These are phyloP conservation scores for Annulohypoxylon maeteangense DNA, from an alignment of 495 filamentous ascomycete species.

Conservation along the genomic window DNA sequence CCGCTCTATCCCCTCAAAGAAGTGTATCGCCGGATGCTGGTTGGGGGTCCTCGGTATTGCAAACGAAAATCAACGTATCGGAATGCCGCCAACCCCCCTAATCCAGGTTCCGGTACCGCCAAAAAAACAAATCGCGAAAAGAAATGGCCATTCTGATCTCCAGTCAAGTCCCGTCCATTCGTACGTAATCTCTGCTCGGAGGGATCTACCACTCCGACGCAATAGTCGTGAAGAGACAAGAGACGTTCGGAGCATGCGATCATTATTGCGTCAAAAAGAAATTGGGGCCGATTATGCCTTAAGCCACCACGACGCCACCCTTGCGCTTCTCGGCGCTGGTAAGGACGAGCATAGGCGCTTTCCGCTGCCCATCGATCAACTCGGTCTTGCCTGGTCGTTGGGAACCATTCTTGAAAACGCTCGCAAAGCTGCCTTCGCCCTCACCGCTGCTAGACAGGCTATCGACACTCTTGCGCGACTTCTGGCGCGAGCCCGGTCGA, in stretches of 20 bases:
- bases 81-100: conserved; percentile 21
- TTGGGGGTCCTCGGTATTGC: conserved; percentile 33
- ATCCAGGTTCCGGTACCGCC: conserved; percentile 34
- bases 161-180: conserved; percentile 44
- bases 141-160: conserved; percentile 47
- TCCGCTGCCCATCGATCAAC: conserved; percentile 71
- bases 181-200: conserved; percentile 42
- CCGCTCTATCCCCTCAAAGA: conserved; percentile 35
- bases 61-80: conserved; percentile 33
- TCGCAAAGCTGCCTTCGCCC: conserved; percentile 65
- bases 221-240: conserved; percentile 47
- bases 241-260: conserved; percentile 49
- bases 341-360: conserved; percentile 86
- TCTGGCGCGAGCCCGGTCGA: conserved; percentile 68
- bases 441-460: conserved; percentile 67
- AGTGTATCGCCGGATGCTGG: conserved; percentile 34
- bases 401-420: conserved; percentile 65
- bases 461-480: conserved; percentile 70
- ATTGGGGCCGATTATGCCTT: conserved; percentile 22
- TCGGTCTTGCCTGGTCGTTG: conserved; percentile 59
- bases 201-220: conserved; percentile 47
- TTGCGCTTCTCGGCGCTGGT: conserved; percentile 93
- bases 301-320: conserved; percentile 64
- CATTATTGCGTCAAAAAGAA: conserved; percentile 47
- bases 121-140: conserved; percentile 42